Conservation (phyloP, 2,329 filamentous ascomycete species). For the Ceratocystis ficicola region DNA sequence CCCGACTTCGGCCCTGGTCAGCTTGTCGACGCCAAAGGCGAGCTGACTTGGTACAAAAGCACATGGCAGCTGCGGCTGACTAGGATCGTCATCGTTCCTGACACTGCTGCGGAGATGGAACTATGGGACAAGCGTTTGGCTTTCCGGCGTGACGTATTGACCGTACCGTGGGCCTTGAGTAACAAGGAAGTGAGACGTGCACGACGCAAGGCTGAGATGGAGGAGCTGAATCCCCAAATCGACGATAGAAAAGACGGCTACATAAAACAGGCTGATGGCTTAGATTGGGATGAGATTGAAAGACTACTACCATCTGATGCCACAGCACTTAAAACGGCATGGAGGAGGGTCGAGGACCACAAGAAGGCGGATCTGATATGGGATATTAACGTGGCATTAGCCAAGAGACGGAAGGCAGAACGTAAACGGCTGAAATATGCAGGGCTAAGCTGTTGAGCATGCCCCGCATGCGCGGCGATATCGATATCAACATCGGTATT, state of each 20-base stretch:
- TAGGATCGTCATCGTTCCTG: constrained; percentile 37
- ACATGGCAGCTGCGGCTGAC: constrained; percentile 42
- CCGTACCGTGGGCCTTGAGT: constrained; percentile 43
- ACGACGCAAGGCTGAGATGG: constrained; percentile 32
- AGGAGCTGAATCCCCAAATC: constrained; percentile 22
- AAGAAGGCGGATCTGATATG: constrained; percentile 3
- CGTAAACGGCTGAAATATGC: neutral
- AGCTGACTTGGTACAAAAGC: constrained; percentile 37
- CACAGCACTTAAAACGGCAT: neutral
- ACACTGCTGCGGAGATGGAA: constrained; percentile 45
- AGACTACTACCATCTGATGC: constrained; percentile 23
- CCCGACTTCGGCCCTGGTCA: constrained; percentile 30
- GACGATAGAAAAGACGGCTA: constrained; percentile 22
- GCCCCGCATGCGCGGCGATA: neutral
- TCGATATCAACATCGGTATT: neutral
- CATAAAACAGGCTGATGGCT: constrained; percentile 20
- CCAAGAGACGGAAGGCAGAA: neutral
- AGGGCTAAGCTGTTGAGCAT: neutral
- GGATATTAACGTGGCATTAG: constrained; percentile 6
- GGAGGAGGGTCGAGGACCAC: neutral
- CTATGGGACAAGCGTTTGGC: constrained; percentile 45
- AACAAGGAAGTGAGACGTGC: constrained; percentile 32
- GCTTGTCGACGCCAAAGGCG: constrained; percentile 47
- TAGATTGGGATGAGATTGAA: constrained; percentile 22
- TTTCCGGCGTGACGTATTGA: constrained; percentile 41